A percentile compares a stretch with the other conserved stretches of the same genome.
These are phyloP conservation scores for Kewa caespitosa DNA, from an alignment of 179 eudicot species.

Conservation along the genomic window DNA sequence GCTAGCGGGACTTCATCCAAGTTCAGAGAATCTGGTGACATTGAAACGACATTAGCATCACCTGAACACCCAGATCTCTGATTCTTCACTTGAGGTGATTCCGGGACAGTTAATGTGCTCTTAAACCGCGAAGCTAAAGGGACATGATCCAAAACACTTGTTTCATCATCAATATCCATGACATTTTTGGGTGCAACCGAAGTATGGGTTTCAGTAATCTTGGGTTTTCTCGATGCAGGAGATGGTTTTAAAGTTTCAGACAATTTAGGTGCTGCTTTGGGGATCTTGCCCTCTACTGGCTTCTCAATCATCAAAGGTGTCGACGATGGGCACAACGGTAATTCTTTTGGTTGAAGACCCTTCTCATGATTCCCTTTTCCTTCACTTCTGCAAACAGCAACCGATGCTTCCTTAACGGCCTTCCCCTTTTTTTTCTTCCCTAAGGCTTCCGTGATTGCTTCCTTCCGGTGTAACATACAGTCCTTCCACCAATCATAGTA, in stretches of 20 bases:
- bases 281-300: not conserved
- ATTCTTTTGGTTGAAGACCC: too few relatives aligned
- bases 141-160: constrained; percentile 9
- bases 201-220: not conserved
- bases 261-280: not conserved
- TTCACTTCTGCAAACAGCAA: not conserved
- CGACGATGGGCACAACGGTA: constrained; percentile 2
- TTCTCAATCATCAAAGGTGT: not conserved
- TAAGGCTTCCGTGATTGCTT: constrained; percentile 7
- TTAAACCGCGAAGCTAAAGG: constrained; percentile 24
- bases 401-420: not conserved
- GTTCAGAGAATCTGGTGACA: constrained; percentile 10
- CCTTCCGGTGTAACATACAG: constrained; percentile 3
- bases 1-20: constrained; percentile 24
- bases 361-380: not conserved
- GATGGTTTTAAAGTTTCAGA: not conserved
- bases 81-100: too few relatives aligned
- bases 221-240: not conserved
- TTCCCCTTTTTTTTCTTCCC: not conserved
- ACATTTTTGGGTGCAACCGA: not conserved
- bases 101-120: not conserved
- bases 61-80: too few relatives aligned
- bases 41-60: not conserved
- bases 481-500: constrained; percentile 32
- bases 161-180: not conserved